Evolutionary conservation across 2,329 filamentous ascomycete genomes (phyloP).

Genomic region (Penicillium frequentans): DNA sequence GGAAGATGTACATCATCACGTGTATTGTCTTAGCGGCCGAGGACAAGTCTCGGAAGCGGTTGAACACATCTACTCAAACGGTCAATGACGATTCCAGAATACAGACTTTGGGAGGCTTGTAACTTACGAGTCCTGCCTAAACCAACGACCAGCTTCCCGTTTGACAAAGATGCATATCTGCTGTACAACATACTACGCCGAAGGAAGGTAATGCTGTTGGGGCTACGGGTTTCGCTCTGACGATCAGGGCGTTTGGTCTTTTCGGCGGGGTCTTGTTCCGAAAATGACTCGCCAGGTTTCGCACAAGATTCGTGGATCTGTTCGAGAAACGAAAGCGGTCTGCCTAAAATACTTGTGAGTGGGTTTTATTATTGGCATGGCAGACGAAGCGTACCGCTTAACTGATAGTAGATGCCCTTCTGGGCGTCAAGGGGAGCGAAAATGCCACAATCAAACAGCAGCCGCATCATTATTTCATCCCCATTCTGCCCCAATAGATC

Average conservation of each 20-base stretch:
- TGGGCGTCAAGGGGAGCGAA: slow-evolving; percentile 65
- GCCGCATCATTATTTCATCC: slow-evolving; percentile 72
- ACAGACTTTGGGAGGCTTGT: neutral
- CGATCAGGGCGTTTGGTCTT: neutral
- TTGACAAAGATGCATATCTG: slow-evolving; percentile 67
- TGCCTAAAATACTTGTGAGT: slow-evolving; percentile 15
- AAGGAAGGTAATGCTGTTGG: slow-evolving; percentile 69
- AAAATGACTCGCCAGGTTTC: neutral
- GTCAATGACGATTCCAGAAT: neutral
- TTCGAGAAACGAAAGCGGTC: slow-evolving; percentile 32
- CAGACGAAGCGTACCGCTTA: slow-evolving; percentile 64
- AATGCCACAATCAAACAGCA: slow-evolving; percentile 75
- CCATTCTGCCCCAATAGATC: slow-evolving; percentile 72
- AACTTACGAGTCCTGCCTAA: slow-evolving; percentile 76
- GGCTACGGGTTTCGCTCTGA: slow-evolving; percentile 17
- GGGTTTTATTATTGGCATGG: neutral
- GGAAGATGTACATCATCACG: slow-evolving; percentile 91
- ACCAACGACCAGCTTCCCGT: slow-evolving; percentile 69
- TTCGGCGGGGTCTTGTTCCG: neutral
- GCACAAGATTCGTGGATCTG: slow-evolving; percentile 16
- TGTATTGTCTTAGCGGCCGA: slow-evolving; percentile 59
- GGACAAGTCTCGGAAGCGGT: slow-evolving; percentile 58
- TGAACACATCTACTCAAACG: slow-evolving; percentile 69
- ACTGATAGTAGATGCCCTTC: slow-evolving; percentile 69
- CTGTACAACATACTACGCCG: slow-evolving; percentile 86